Base-by-base conservation (phyloP, 192 early-diverging fungal species). In the Diversispora eburnea region DNA sequence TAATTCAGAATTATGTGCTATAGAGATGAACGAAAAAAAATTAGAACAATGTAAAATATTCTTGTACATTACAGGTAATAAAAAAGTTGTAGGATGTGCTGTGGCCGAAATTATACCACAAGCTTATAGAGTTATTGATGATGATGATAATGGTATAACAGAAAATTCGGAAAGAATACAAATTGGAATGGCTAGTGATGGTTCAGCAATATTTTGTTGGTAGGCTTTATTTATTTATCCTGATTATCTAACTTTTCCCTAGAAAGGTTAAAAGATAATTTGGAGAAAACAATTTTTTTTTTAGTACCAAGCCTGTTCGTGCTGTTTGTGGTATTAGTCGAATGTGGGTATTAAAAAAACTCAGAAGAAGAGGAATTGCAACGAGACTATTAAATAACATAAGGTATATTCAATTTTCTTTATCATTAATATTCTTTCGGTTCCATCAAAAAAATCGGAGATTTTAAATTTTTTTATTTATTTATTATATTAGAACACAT, bases 281-380 rank as follows among this genome's bases (percentile, higher is more conserved):
- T 19, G 2, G 9, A 13, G 17, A 20, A 48, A 33, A 20, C 3
- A 25, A 22, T 49, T 73, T 39, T 52, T 41, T 48, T 13, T 3
- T 46, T 66, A 80, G 78, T 59, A 84, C 68, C 0, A 77, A 73
- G 1, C 67, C 76, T 15, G 25, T 78, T 48, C 78, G 66, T 3
- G 77, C 80, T 9, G 75, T 80, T 51, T 84, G 83, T 73, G 83
- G 83, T 46, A 81, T 84, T 64, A 82, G 73, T 48, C 80, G 83
- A 5, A 80, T 84, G 39, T 84, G 83, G 83, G 83, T 84, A 39
- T 82, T 76, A 4, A 39, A 58, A 47, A 66, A 75, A 4, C 47
- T 70, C 33, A 78, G 82, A 6, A 75, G 82, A 3, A 76, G 74
- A 56, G 70, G 62, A 56, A 72, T 83, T 67, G 82, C 80, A 8